Percentiles rank a stretch among this genome's conserved stretches.
Conservation (phyloP, 169 alveolate genomes). For the Plasmodium coatneyi region DNA sequence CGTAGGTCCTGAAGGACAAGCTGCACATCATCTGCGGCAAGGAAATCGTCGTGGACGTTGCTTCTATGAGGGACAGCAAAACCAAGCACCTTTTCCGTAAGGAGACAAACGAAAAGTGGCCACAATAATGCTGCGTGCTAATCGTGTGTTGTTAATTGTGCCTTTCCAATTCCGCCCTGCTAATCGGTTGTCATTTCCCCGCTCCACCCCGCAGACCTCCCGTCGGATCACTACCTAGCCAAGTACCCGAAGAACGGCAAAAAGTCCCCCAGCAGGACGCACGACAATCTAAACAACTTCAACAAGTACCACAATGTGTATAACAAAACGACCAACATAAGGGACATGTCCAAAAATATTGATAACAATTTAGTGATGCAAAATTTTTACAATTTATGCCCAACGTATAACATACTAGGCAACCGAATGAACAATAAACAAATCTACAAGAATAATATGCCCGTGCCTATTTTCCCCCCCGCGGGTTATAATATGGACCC, state of each 20-base stretch:
- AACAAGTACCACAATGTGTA: constrained; percentile 12
- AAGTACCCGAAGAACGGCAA: constrained; percentile 19
- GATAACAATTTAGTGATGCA: constrained; percentile 10
- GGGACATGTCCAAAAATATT: constrained; percentile 20
- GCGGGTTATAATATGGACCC: constrained; percentile 21
- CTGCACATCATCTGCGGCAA: constrained; percentile 83
- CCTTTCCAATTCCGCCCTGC: too few species aligned
- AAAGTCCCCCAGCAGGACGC: not conserved
- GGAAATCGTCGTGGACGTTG: constrained; percentile 83
- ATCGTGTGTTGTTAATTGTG: not conserved
- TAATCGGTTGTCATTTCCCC: not conserved
- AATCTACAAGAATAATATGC: constrained; percentile 5
- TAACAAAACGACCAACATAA: constrained; percentile 34
- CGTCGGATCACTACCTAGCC: constrained; percentile 21
- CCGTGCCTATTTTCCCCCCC: constrained; percentile 12
- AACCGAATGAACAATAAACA: not conserved
- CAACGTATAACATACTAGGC: not conserved
- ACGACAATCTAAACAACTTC: not conserved
- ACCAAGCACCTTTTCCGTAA: constrained; percentile 37
- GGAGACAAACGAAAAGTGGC: not conserved
- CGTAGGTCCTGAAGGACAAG: constrained; percentile 77
- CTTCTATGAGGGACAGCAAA: constrained; percentile 77
- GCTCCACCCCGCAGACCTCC: constrained; percentile 1
- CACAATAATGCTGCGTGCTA: not conserved
- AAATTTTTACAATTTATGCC: constrained; percentile 26